A percentile compares a stretch with the other conserved stretches of the same genome.
Evolutionary conservation across 495 filamentous ascomycete species (phyloP).

Genomic region (Terfezia boudieri): DNA sequence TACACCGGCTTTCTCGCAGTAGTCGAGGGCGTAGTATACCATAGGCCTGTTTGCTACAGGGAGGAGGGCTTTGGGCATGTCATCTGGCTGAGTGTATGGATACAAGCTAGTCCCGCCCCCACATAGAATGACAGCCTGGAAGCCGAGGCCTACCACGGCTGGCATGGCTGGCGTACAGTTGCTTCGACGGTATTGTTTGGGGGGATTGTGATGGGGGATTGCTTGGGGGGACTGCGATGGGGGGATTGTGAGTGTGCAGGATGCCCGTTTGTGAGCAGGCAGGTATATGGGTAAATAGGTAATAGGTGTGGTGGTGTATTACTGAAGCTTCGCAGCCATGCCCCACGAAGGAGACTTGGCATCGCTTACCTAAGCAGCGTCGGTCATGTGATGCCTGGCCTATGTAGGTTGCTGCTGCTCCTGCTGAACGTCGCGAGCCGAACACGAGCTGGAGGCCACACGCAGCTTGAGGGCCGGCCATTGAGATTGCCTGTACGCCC

Average conservation of each 20-base stretch:
- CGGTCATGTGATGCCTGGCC: too few relatives aligned
- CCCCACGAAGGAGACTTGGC: too few relatives aligned
- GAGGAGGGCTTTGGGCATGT: constrained; percentile 73
- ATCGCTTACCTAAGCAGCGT: too few relatives aligned
- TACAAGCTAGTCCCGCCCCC: constrained; percentile 76
- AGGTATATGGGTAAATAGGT: too few relatives aligned
- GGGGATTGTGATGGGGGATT: constrained; percentile 21
- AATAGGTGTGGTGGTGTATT: too few relatives aligned
- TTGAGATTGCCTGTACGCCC: too few relatives aligned
- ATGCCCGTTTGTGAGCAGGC: too few relatives aligned
- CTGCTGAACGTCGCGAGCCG: too few relatives aligned
- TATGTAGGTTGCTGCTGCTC: too few relatives aligned
- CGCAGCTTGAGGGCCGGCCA: too few relatives aligned
- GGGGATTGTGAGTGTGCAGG: constrained; percentile 11
- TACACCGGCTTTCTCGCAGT: constrained; percentile 30
- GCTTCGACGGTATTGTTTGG: constrained; percentile 30
- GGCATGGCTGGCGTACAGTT: constrained; percentile 19
- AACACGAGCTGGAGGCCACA: too few relatives aligned
- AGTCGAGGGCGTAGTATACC: constrained; percentile 87
- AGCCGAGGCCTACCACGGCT: constrained; percentile 40
- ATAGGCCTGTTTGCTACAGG: constrained; percentile 89
- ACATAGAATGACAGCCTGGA: constrained; percentile 84
- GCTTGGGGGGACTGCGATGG: constrained; percentile 2
- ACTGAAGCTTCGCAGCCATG: too few relatives aligned
- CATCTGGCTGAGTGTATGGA: constrained; percentile 77